phyloP scores from a whole-genome alignment of 75 land plant genomes.

The Cupressus sempervirens region DNA sequence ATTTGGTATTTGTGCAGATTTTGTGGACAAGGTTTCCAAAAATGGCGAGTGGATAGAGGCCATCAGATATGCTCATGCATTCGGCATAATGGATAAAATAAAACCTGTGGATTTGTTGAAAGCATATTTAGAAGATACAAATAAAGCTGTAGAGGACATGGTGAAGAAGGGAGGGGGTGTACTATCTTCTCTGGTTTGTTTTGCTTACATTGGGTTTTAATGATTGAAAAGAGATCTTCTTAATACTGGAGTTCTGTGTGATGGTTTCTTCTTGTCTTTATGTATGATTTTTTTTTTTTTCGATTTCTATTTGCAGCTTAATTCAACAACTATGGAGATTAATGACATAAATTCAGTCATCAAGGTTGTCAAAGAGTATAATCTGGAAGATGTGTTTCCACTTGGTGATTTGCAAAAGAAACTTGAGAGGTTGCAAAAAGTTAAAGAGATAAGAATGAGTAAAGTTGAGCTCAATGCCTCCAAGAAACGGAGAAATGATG shows the following conservation, averaged over 20 bases:
- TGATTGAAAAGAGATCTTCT: background rate
- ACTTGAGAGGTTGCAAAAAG: background rate
- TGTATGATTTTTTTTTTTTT: background rate
- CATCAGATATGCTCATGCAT: slow-evolving; percentile 12
- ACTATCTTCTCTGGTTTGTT: slow-evolving; percentile 4
- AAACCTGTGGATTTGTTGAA: background rate
- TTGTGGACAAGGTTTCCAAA: slow-evolving; percentile 13
- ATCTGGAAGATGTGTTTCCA: background rate
- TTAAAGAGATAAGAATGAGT: background rate
- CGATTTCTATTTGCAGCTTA: background rate
- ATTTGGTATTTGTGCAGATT: slow-evolving; percentile 4
- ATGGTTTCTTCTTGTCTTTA: background rate
- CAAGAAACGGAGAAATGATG: background rate
- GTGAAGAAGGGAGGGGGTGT: slow-evolving; percentile 12
- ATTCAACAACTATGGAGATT: background rate
- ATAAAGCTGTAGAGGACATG: slow-evolving; percentile 16
- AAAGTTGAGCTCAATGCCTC: background rate
- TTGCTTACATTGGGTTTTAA: background rate
- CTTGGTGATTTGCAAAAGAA: background rate
- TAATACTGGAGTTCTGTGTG: background rate
- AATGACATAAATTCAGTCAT: background rate
- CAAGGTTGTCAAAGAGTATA: background rate
- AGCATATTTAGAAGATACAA: slow-evolving; percentile 2
- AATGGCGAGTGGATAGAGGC: slow-evolving; percentile 10
- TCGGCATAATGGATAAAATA: slow-evolving; percentile 13